Percentiles rank a stretch among this genome's conserved stretches.
Conservation (phyloP, 805 yeast species). For the Candida succiphila region DNA sequence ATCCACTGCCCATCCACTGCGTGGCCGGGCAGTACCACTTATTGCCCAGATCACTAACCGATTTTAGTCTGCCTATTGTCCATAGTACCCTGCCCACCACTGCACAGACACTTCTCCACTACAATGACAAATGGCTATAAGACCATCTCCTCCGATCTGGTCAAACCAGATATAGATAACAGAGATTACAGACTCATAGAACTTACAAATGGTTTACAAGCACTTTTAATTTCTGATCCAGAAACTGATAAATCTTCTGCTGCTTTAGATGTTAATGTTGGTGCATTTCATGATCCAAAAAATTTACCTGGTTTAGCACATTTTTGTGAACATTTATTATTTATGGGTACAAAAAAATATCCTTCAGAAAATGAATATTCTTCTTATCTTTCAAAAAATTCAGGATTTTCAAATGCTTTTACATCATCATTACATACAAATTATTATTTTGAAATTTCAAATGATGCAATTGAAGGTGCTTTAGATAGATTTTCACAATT, state of each 20-base stretch:
- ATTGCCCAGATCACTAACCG: no score
- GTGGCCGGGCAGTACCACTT: no score
- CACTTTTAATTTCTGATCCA: constrained; percentile 57
- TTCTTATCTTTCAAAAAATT: constrained; percentile 68
- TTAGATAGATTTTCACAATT: constrained; percentile 90
- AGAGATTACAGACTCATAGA: constrained; percentile 61
- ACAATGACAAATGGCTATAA: constrained; percentile 1
- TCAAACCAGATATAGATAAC: constrained; percentile 56
- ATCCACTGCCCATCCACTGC: no score
- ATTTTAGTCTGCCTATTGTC: no score
- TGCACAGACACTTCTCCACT: no score
- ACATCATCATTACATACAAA: constrained; percentile 86
- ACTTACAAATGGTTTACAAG: constrained; percentile 47
- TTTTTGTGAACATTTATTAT: constrained; percentile 63
- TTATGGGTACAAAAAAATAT: constrained; percentile 72
- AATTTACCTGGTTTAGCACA: constrained; percentile 69
- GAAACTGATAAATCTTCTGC: constrained; percentile 71
- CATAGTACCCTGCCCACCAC: no score
- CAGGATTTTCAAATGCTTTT: constrained; percentile 88
- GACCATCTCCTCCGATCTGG: constrained; percentile 9
- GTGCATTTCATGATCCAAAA: constrained; percentile 62
- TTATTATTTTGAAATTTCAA: constrained; percentile 77
- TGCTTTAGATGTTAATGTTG: constrained; percentile 69
- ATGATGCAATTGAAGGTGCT: constrained; percentile 74
- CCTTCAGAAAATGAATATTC: constrained; percentile 70